These are phyloP conservation scores for Crithidia thermophila DNA, from an alignment of 208 protist genomes.

Conservation along the genomic window DNA sequence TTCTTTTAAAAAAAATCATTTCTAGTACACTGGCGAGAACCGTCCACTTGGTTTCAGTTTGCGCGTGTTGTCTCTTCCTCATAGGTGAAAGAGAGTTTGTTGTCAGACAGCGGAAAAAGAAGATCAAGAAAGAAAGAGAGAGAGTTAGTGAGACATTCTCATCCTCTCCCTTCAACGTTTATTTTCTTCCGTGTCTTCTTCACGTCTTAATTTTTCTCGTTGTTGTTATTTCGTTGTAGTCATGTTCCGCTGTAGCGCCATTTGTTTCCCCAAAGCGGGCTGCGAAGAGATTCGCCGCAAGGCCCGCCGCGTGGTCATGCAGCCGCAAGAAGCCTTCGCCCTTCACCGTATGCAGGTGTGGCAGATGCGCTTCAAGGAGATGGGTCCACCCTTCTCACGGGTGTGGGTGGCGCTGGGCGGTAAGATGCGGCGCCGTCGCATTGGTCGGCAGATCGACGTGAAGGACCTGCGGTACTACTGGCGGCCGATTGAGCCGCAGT, in stretches of 20 bases:
- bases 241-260: constrained; percentile 61
- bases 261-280: constrained; percentile 72
- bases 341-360: constrained; percentile 86
- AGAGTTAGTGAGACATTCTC: too few species aligned
- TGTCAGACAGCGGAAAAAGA: too few species aligned
- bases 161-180: neutral
- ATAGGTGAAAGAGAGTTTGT: too few species aligned
- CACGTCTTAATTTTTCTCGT: neutral
- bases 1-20: too few species aligned
- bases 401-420: constrained; percentile 91
- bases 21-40: too few species aligned
- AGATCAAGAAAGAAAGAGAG: too few species aligned
- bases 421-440: constrained; percentile 90
- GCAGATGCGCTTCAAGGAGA: constrained; percentile 91
- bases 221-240: neutral
- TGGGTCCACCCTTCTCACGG: constrained; percentile 80
- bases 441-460: constrained; percentile 87
- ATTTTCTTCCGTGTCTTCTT: neutral
- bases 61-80: too few species aligned
- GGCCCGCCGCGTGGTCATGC: constrained; percentile 72
- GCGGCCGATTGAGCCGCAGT: constrained; percentile 90
- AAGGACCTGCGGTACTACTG: constrained; percentile 92
- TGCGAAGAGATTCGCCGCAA: constrained; percentile 86
- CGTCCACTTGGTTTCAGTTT: too few species aligned
- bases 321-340: constrained; percentile 66